Evolutionary conservation across 1,284 basidiomycete genomes (phyloP).

Genomic region (Naganishia cerealis): DNA sequence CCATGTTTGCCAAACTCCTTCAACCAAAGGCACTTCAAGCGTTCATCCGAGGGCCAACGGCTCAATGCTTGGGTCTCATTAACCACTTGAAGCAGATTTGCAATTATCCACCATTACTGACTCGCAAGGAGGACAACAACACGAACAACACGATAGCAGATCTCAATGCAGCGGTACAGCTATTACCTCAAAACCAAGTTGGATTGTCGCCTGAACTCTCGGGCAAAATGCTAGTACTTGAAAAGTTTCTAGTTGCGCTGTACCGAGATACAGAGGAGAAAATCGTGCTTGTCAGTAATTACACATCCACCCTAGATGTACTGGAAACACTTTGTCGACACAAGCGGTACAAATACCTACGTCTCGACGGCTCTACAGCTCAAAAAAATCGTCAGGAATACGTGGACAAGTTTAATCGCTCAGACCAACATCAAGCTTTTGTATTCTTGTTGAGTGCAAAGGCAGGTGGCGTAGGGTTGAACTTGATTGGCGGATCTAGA

Average conservation of each 20-base stretch:
- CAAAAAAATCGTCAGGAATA: conserved; percentile 68
- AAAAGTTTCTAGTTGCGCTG: conserved; percentile 69
- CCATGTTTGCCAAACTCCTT: conserved; percentile 75
- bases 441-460: conserved; percentile 92
- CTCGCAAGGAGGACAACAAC: conserved; percentile 17
- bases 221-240: conserved; percentile 78
- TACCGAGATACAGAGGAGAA: conserved; percentile 78
- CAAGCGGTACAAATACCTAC: conserved; percentile 72
- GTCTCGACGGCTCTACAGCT: conserved; percentile 85
- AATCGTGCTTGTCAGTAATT: conserved; percentile 86
- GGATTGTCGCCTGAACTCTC: conserved; percentile 21
- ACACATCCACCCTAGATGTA: conserved; percentile 86
- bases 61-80: conserved; percentile 77
- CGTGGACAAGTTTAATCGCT: conserved; percentile 50
- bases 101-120: conserved; percentile 73
- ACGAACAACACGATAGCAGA: conserved; percentile 8
- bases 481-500: conserved; percentile 81
- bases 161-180: conserved; percentile 8
- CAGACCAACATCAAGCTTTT: conserved; percentile 54
- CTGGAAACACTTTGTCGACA: conserved; percentile 81
- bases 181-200: conserved; percentile 10
- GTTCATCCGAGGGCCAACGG: conserved; percentile 66
- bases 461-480: conserved; percentile 91
- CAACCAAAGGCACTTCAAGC: conserved; percentile 66
- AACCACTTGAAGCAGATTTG: conserved; percentile 76